Evolutionary conservation across 2,329 filamentous ascomycete genomes (phyloP).

Genomic region (Decorospora gaudefroyi): DNA sequence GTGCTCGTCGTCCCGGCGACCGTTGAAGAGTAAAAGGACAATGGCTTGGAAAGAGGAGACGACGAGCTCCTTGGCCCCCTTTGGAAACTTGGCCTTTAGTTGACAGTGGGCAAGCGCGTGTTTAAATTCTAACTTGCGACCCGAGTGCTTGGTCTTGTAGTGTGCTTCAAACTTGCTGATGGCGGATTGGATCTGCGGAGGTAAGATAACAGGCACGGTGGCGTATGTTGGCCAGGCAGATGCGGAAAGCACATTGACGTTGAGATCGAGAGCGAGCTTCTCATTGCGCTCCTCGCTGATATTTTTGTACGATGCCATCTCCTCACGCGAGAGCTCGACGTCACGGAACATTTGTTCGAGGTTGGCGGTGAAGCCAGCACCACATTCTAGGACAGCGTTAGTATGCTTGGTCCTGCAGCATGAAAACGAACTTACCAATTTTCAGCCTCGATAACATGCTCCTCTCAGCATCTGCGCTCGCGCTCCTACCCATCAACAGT

Average conservation of each 20-base stretch:
- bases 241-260: slow-evolving; percentile 87
- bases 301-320: slow-evolving; percentile 85
- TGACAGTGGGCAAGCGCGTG: slow-evolving; percentile 90
- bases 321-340: slow-evolving; percentile 87
- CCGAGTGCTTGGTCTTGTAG: slow-evolving; percentile 88
- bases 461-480: slow-evolving; percentile 91
- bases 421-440: slow-evolving; percentile 58
- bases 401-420: background rate
- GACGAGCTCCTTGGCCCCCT: slow-evolving; percentile 81
- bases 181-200: slow-evolving; percentile 72
- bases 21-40: slow-evolving; percentile 88
- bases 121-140: slow-evolving; percentile 86
- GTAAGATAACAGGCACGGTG: slow-evolving; percentile 74
- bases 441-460: slow-evolving; percentile 93
- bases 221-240: slow-evolving; percentile 92
- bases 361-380: slow-evolving; percentile 92
- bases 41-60: slow-evolving; percentile 92
- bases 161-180: slow-evolving; percentile 81
- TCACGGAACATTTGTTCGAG: slow-evolving; percentile 99
- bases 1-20: slow-evolving; percentile 63
- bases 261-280: slow-evolving; percentile 68
- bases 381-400: slow-evolving; percentile 68
- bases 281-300: slow-evolving; percentile 64
- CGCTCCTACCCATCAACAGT: slow-evolving; percentile 87
- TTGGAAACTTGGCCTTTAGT: slow-evolving; percentile 77